Base-by-base conservation (phyloP, 176 grass and related monocot genomes). In the Ananas comosus region DNA sequence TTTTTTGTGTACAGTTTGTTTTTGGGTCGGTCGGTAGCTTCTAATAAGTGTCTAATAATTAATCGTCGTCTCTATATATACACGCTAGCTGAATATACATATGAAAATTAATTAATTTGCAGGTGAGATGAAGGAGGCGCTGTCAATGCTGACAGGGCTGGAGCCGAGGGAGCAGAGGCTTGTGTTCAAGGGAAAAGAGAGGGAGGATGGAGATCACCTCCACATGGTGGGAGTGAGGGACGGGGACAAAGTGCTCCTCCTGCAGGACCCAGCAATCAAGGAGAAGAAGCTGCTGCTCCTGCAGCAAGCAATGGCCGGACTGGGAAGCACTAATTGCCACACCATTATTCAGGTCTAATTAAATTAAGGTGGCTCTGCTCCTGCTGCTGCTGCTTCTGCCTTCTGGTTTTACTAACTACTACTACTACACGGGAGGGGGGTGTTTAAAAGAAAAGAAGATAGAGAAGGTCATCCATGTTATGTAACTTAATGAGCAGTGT, bases 141-240 rank as follows among this genome's bases (percentile, higher is more conserved):
- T 93, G 61, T 73, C 84, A 56, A 80, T 86, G 80, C 69, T 83
- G 49, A 85, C 86, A 49, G 94, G 87, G 18, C 69, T 99, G 49
- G 82, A 93, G 76, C 82, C 94, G 3, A 79, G 69, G 65, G 89
- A 93, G 76, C 87, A 99, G 81, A 91, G 85, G 84, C 74, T 99
- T 17, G 29, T 99, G 51, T 99, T 99, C 80, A 93, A 76, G 79
- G 87, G 94, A 10, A 99, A 91, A 64, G 94, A 93, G 75, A 93
- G 81, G 72, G 90, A 99, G n/a, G 89, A 99, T 50, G 75, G 71
- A 0, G 86, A 97, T 63, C 64, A 85, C 72, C 87, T 97, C 66
- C 86, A 87, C 74, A 89, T 89, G 74, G 79, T 89, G 17, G 93
- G 93, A 28, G 85, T 97, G 47, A 83, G 85, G 50, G 81, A 96